Conservation (phyloP, 176 grass and related monocot species). For the Carex parvula region DNA sequence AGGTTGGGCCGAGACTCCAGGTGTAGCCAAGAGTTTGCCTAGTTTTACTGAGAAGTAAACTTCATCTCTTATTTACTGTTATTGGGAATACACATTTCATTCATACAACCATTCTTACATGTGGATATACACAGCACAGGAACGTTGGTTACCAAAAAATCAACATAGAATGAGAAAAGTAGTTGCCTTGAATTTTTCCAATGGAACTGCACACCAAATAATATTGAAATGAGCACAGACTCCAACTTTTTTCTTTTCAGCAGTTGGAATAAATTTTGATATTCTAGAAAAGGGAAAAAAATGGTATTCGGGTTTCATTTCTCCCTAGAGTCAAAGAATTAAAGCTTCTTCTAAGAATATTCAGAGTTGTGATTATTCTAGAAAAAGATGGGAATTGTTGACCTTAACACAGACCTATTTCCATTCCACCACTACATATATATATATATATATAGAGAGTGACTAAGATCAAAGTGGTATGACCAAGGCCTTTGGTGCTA, state of each 20-base stretch:
- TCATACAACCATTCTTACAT: background rate
- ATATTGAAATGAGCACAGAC: background rate
- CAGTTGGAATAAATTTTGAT: background rate
- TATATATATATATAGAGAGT: too few relatives aligned
- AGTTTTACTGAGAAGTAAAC: constrained; percentile 56
- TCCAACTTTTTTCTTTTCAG: too few relatives aligned
- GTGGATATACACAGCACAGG: background rate
- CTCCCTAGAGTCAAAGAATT: background rate
- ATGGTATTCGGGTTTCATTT: background rate
- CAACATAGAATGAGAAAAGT: background rate
- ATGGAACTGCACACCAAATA: background rate
- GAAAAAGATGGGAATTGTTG: background rate
- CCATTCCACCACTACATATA: background rate
- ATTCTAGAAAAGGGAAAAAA: background rate
- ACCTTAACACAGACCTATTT: constrained; percentile 2
- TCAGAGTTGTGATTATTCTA: background rate
- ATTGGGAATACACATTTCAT: background rate
- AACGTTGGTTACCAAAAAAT: background rate
- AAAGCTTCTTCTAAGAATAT: background rate
- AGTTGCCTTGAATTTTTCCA: background rate
- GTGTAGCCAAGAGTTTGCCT: constrained; percentile 73
- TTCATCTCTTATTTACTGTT: constrained; percentile 19
- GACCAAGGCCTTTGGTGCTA: too few relatives aligned
- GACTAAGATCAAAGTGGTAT: too few relatives aligned
- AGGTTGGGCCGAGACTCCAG: constrained; percentile 84